These are phyloP conservation scores for Chrysosporium keratinophilum DNA, from an alignment of 2,329 filamentous ascomycete species.

Conservation along the genomic window DNA sequence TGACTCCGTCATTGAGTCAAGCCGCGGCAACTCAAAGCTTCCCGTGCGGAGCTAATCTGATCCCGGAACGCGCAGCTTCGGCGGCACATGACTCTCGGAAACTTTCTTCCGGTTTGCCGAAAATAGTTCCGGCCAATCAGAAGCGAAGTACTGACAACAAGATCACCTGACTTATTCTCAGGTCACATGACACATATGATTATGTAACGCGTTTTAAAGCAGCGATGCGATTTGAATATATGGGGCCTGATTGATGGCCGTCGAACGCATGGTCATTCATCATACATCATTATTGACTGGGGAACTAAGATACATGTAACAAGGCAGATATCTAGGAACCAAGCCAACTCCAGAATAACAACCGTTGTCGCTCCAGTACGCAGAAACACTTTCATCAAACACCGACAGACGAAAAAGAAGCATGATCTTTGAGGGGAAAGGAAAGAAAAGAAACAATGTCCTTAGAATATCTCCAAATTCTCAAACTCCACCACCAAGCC, in stretches of 20 bases:
- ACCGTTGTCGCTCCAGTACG: background rate
- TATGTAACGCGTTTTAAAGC: no score
- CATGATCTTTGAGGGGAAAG: background rate
- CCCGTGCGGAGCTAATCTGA: no score
- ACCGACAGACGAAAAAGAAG: background rate
- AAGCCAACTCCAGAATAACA: background rate
- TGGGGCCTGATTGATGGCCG: background rate
- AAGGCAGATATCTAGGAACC: slow-evolving; percentile 3
- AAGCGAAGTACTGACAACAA: no score
- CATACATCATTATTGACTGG: slow-evolving; percentile 3
- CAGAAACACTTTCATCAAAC: background rate
- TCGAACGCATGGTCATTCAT: background rate
- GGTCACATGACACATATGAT: no score
- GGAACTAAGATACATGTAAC: slow-evolving; percentile 1
- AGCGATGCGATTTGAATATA: no score
- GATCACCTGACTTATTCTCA: no score
- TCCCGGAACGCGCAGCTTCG: no score
- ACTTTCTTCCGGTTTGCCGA: no score
- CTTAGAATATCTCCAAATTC: slow-evolving; percentile 40
- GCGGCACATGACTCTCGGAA: no score
- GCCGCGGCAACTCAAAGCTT: no score
- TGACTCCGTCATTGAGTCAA: no score
- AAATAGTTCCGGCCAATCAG: no score
- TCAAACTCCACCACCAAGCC: slow-evolving; percentile 42
- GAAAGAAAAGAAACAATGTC: background rate